Evolutionary conservation across 495 filamentous ascomycete genomes (phyloP).

Genomic region (Sporormia fimetaria): DNA sequence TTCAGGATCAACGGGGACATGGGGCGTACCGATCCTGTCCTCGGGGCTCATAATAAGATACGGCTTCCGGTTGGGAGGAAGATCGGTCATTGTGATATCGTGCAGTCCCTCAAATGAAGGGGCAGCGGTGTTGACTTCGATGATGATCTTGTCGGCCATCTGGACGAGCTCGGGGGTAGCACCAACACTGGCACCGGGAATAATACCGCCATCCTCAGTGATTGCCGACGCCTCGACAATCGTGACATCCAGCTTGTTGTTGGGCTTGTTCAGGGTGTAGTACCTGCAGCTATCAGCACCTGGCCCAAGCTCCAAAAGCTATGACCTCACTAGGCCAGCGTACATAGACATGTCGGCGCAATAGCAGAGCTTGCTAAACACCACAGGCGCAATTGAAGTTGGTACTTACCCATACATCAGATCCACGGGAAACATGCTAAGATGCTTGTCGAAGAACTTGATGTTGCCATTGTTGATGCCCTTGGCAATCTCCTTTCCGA

Average conservation of each 20-base stretch:
- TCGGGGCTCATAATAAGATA: slow-evolving; percentile 71
- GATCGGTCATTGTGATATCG: slow-evolving; percentile 79
- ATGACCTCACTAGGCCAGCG: no score
- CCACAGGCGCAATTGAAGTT: no score
- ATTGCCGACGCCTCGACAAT: slow-evolving; percentile 83
- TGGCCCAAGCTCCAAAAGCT: no score
- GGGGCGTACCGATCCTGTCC: slow-evolving; percentile 71
- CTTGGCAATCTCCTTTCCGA: slow-evolving; percentile 82
- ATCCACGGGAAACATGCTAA: slow-evolving; percentile 87
- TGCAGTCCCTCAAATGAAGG: slow-evolving; percentile 83
- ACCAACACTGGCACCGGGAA: slow-evolving; percentile 78
- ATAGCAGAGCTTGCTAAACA: no score
- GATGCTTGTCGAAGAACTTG: slow-evolving; percentile 86
- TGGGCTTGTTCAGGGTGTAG: slow-evolving; percentile 43
- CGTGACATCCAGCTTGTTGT: slow-evolving; percentile 66
- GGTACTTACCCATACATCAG: slow-evolving; percentile 67
- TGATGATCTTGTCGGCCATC: slow-evolving; percentile 85
- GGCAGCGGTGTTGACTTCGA: slow-evolving; percentile 82
- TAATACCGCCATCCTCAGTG: slow-evolving; percentile 84
- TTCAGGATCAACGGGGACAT: slow-evolving; percentile 83
- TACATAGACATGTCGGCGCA: no score
- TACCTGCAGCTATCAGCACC: slow-evolving; percentile 37
- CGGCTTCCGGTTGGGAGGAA: slow-evolving; percentile 71
- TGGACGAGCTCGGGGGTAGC: slow-evolving; percentile 79
- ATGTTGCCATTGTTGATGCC: slow-evolving; percentile 84